Evolutionary conservation across 2,329 filamentous ascomycete species (phyloP), one percentile per base, ranked within the genome.

Genomic region (Cordyceps militaris): DNA sequence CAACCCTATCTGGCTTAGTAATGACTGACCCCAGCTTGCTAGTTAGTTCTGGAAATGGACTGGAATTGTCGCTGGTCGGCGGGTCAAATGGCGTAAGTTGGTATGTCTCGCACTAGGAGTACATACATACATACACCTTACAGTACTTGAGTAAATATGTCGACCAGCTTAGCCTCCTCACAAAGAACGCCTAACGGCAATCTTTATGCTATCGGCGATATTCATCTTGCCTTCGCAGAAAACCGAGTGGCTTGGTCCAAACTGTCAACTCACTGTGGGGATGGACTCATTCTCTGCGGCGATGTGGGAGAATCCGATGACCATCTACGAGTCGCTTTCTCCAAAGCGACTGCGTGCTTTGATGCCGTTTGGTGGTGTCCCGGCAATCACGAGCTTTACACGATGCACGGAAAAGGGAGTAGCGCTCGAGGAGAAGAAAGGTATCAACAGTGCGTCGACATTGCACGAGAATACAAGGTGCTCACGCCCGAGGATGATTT

Each of bases 311-410:
- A 73, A 66, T 68, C 66, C 49, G 58, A 61, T 30, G 70, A 67
- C 44, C 71, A 73, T 49, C 65, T 73, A 16, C 64, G 66, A 51
- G 61, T 67, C 5, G 71, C 69, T n/a, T 73, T 72, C 61, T 51
- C 53, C 1, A 61, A 61, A 13, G 69, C 68, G 9, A 69, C 62
- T 21, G 61, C 60, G 42, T 64, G 64, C 44, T 73, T 73, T 61
- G 61, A 60, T 7, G 60, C 64, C 21, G 79, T 82, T 26, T 82
- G 75, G 63, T 83, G 81, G 81, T 76, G 76, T 8, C 80, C 79
- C 0, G 80, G 80, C 5, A 83, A 83, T 64, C 80, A 83, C 62
- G 80, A 83, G 69, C 73, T 84, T 10, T 84, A 83, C 66, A 80
- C 77, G 1, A 65, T 81, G 55, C 71, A 73, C 24, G 60, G 64